Base-by-base conservation (phyloP, 345 rosid genomes). In the Rhodamnia argentea region DNA sequence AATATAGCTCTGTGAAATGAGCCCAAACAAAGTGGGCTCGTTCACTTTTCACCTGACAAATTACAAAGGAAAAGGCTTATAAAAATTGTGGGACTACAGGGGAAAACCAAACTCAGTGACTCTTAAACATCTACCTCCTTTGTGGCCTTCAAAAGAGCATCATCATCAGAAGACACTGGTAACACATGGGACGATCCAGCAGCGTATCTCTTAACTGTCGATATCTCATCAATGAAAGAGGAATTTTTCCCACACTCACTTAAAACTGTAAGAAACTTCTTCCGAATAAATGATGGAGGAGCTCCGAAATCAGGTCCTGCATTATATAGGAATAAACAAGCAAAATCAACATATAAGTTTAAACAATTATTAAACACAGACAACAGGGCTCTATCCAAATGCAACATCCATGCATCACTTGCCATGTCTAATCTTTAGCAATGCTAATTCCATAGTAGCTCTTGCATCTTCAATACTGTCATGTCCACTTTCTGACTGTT, bases 221-320 rank as follows among this genome's bases (percentile, higher is more conserved):
- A 90, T 70, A 92, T 44, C 86, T 92, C 92, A 52, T 97, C 99
- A 57, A 97, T 87, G 82, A 97, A 85, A 81, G 97, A 95, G 82
- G 98, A 92, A n/a, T 89, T 87, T 91, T 93, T 97, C 22, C 98
- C 94, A 86, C 90, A 89, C 85, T 96, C 98, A 55, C 89, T 89
- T 89, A 97, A 90, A 83, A 96, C 87, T 10, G 92, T 85, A 70
- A 96, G 98, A 83, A 96, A 95, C 86, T 92, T 94, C 85, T 89
- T 93, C 81, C 96, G 92, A 85, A 88, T 86, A 90, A 92, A 83
- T 54, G 95, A 92, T 86, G 93, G 95, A 56, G 98, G 95, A 58
- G 95, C 84, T 85, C 99, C 99, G 88, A 92, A 97, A 87, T 95
- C 97, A 75, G 99, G 99, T 90, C 99, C 99, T 97, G 86, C 84